Percentiles rank a stretch among this genome's conserved stretches.
phyloP scores from a whole-genome alignment of 495 filamentous ascomycete species.

The Antarctomyces pellizariae region DNA sequence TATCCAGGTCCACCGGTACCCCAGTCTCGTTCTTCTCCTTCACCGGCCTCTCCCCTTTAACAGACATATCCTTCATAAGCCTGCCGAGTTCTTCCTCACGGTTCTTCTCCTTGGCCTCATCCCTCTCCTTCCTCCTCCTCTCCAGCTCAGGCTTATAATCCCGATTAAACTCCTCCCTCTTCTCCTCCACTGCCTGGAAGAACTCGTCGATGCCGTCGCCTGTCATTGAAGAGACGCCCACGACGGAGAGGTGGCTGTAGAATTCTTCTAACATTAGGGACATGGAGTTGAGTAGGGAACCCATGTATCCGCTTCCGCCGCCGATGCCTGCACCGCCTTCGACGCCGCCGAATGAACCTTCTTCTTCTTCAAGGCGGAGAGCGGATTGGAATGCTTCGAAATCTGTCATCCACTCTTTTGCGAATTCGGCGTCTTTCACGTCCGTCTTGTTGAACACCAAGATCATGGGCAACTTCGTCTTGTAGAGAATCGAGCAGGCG shows the following conservation, averaged over 20 bases:
- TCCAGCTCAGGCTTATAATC: conserved; percentile 90
- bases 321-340: conserved; percentile 41
- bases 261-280: conserved; percentile 95
- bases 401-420: conserved; percentile 99
- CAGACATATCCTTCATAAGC: conserved; percentile 86
- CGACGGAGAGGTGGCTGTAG: conserved; percentile 75
- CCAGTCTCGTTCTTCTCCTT: conserved; percentile 14
- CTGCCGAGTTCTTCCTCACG: conserved; percentile 65
- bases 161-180: conserved; percentile 68
- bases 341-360: conserved; percentile 48
- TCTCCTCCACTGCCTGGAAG: conserved; percentile 66
- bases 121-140: conserved; percentile 46
- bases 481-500: conserved; percentile 93
- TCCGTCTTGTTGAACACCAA: conserved; percentile 98
- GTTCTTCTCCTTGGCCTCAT: conserved; percentile 41
- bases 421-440: conserved; percentile 71
- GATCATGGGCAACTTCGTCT: conserved; percentile 95
- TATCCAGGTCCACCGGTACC: conserved; percentile 19
- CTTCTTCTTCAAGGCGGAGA: conserved; percentile 52
- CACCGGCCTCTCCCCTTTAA: conserved; percentile 26
- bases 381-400: conserved; percentile 89
- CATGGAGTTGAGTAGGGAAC: conserved; percentile 90
- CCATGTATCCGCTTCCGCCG: conserved; percentile 84
- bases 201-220: conserved; percentile 83
- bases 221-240: conserved; percentile 83